phyloP scores from a whole-genome alignment of 257 asterid genomes.

The Asclepias syriaca region DNA sequence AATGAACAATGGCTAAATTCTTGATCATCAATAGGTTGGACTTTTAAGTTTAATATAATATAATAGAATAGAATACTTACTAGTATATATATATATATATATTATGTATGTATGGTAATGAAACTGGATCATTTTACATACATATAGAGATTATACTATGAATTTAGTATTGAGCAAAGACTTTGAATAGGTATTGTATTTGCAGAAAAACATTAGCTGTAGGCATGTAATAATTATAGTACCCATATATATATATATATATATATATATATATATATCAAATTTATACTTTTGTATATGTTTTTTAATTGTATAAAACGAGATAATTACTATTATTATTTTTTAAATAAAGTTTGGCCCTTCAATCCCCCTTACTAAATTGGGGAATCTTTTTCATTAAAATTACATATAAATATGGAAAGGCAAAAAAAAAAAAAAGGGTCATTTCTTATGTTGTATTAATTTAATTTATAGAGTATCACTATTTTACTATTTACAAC shows the following conservation, averaged over 20 bases:
- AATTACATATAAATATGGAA: background rate
- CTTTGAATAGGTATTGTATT: background rate
- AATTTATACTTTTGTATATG: too few species aligned
- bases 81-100: background rate
- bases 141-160: background rate
- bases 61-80: background rate
- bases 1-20: constrained; percentile 2
- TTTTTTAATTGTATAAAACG: too few species aligned
- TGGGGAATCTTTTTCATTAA: background rate
- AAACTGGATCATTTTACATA: background rate
- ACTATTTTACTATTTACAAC: too few species aligned
- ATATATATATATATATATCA: too few species aligned
- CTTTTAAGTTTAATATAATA: too few species aligned
- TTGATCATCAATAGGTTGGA: background rate
- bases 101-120: background rate
- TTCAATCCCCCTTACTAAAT: background rate
- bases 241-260: background rate
- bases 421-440: background rate
- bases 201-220: constrained; percentile 16
- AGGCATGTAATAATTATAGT: background rate
- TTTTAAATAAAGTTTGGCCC: background rate
- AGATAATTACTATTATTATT: too few species aligned
- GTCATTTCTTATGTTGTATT: background rate
- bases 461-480: too few species aligned
- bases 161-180: constrained; percentile 5